Evolutionary conservation across 2,329 filamentous ascomycete genomes (phyloP).

Genomic region (Stemphylium beticola): DNA sequence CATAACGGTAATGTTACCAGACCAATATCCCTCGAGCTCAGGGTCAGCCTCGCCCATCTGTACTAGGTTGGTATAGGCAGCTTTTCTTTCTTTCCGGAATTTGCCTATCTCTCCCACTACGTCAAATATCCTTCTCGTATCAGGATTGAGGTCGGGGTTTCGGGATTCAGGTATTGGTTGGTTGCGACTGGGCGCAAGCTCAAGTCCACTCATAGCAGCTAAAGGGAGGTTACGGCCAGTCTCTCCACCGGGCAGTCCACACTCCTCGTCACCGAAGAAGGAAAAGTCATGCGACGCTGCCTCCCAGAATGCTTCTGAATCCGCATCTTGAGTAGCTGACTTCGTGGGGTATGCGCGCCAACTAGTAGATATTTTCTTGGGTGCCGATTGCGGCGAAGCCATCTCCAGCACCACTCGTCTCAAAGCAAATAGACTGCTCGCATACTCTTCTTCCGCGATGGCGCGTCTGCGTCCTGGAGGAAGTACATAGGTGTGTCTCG

Average conservation of each 20-base stretch:
- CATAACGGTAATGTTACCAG: constrained; percentile 64
- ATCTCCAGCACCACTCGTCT: constrained; percentile 62
- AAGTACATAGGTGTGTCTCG: constrained; percentile 63
- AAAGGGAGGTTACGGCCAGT: constrained; percentile 54
- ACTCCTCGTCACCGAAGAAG: constrained; percentile 66
- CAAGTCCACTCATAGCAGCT: constrained; percentile 54
- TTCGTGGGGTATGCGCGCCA: constrained; percentile 55
- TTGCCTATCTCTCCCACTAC: constrained; percentile 60
- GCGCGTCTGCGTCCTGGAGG: constrained; percentile 62
- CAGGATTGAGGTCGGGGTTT: constrained; percentile 6
- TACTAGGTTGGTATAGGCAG: constrained; percentile 52
- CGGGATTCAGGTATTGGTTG: constrained; percentile 15
- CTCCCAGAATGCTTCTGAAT: constrained; percentile 65
- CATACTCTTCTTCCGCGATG: constrained; percentile 56
- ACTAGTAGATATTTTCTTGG: constrained; percentile 50
- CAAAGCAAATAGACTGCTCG: constrained; percentile 61
- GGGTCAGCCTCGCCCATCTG: constrained; percentile 39
- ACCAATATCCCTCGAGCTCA: constrained; percentile 64
- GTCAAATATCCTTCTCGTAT: constrained; percentile 46
- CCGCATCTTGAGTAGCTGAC: constrained; percentile 64
- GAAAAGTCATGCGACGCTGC: constrained; percentile 66
- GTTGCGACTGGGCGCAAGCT: constrained; percentile 31
- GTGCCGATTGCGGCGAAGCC: constrained; percentile 29
- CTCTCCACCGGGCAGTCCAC: constrained; percentile 56
- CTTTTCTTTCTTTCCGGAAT: constrained; percentile 61